Base-by-base conservation (phyloP, 164 flowering plant species). In the Nymphaea thermarum region DNA sequence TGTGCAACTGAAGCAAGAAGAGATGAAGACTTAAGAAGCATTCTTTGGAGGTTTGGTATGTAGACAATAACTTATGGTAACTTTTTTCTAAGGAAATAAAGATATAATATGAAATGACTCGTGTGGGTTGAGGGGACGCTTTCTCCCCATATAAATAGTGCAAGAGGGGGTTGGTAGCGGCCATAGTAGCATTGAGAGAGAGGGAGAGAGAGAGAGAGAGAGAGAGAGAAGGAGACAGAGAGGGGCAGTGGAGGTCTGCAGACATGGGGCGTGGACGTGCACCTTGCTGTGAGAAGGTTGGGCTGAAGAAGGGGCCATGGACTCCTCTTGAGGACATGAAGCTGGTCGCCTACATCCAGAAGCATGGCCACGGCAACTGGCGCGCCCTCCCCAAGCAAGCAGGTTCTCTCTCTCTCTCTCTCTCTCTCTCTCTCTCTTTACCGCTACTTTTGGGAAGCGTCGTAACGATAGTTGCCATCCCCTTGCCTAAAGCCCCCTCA, bases 251-350 rank as follows among this genome's bases (percentile, higher is more conserved):
- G 3, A 18, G 4, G 6, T n/a, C 17, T 2, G 25, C 10, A 63
- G 41, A 51, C 3, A 76, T 76, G 78, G 75, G 73, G 14, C 60
- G 67, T 62, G 87, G 89, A 15, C 72, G 94, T 60, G 76, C 83
- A 18, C 93, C 96, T 4, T 89, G 96, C 43, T 87, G 96, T 67
- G 96, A 86, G 51, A 90, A 86, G 77, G 75, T 71, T 5, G 70
- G 78, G 43, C 82, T 90, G 78, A 87, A 83, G 80, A 87, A 75
- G 69, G 96, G 96, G 2, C 85, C 96, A 59, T 87, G 96, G 96
- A 86, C 88, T 15, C 85, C 86, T 57, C 78, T 78, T 3, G 96
- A 90, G 73, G 93, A 87, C 65, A 53, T 82, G 72, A 82, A 71
- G 75, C 90, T 90, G 63, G 72, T 82, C 42, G 69, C 86, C 59